Conservation (phyloP, 768 basidiomycete species). For the Mycena vulgaris region DNA sequence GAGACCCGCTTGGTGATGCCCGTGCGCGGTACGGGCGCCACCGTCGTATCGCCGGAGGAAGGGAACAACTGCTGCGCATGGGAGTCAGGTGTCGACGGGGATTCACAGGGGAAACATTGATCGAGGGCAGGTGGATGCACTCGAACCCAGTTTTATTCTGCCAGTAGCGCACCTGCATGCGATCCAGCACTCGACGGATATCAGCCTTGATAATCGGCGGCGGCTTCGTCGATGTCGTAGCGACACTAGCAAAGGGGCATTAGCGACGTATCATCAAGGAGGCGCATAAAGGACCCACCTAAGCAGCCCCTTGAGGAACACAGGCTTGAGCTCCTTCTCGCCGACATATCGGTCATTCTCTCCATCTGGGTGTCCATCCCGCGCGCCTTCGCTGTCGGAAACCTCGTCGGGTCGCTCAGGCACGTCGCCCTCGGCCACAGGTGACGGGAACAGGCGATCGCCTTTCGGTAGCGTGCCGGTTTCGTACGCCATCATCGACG, state of each 20-base stretch:
- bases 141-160: conserved; percentile 94
- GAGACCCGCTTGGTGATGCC: conserved; percentile 81
- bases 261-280: conserved; percentile 21
- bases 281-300: conserved; percentile 65
- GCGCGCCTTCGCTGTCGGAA: conserved; percentile 57
- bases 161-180: conserved; percentile 96
- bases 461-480: conserved; percentile 50
- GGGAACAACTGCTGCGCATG: conserved; percentile 60
- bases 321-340: conserved; percentile 90
- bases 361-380: conserved; percentile 54
- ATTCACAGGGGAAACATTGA: conserved; percentile 87
- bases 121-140: conserved; percentile 95
- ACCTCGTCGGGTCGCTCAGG: conserved; percentile 37
- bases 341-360: conserved; percentile 61
- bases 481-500: conserved; percentile 74
- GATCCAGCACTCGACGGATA: conserved; percentile 88
- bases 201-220: conserved; percentile 87
- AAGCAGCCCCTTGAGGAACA: conserved; percentile 96
- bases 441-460: conserved; percentile 66
- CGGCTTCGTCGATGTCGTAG: conserved; percentile 94
- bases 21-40: conserved; percentile 55
- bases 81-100: conserved; percentile 42
- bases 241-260: conserved; percentile 70
- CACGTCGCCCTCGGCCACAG: conserved; percentile 57
- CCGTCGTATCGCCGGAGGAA: conserved; percentile 62